Percentiles rank a stretch among this genome's conserved stretches.
phyloP scores from a whole-genome alignment of 148 eudicot genomes.

The Vaccinium vitisidaea region DNA sequence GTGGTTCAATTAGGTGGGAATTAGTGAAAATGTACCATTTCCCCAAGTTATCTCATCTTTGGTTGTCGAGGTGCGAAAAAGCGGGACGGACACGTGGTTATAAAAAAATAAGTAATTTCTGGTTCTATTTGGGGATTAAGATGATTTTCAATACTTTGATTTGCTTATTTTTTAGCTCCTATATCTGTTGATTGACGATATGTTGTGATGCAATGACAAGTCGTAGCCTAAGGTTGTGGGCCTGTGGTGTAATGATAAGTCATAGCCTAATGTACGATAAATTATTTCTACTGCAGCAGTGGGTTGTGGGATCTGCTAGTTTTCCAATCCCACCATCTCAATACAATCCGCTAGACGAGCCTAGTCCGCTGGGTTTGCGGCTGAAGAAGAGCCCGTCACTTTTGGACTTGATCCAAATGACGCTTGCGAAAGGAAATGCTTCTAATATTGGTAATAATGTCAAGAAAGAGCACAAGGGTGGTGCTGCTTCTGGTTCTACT shows the following conservation, averaged over 20 bases:
- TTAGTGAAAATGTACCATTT: neutral
- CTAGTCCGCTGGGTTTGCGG: constrained; percentile 84
- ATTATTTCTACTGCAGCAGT: constrained; percentile 22
- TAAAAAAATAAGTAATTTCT: no score
- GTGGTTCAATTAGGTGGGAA: neutral
- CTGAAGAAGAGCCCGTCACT: constrained; percentile 81
- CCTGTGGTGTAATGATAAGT: neutral
- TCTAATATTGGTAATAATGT: constrained; percentile 22
- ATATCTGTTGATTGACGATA: neutral
- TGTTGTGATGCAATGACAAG: neutral
- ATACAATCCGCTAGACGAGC: constrained; percentile 77
- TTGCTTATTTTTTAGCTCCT: neutral
- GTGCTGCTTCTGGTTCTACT: constrained; percentile 28
- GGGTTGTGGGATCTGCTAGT: constrained; percentile 17
- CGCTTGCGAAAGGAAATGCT: constrained; percentile 57
- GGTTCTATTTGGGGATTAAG: no score
- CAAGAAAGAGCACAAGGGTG: constrained; percentile 43
- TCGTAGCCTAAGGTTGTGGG: neutral
- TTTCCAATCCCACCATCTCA: constrained; percentile 31
- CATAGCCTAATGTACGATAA: neutral
- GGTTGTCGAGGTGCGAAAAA: no score
- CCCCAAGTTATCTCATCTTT: neutral
- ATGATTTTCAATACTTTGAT: neutral
- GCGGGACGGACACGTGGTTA: no score
- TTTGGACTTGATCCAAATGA: constrained; percentile 88